Evolutionary conservation across 306 rosid species (phyloP).

Genomic region (Vigna nakashimae): DNA sequence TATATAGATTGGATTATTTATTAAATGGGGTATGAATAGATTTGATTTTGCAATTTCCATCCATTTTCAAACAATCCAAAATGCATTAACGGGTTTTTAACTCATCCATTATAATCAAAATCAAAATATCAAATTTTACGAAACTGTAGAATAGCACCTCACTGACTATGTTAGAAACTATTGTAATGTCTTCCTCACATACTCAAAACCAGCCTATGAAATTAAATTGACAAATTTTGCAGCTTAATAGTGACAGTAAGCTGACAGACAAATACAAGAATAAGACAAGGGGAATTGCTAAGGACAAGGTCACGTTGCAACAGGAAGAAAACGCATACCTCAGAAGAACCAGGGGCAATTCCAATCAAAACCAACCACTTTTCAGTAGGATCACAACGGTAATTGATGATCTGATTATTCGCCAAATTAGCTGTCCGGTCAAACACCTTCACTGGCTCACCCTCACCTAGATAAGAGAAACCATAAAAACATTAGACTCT

Average conservation of each 20-base stretch:
- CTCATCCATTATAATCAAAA: not conserved
- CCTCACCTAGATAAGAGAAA: slow-evolving; percentile 57
- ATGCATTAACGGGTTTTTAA: not conserved
- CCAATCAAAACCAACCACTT: slow-evolving; percentile 87
- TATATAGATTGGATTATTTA: not conserved
- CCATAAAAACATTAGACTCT: slow-evolving; percentile 24
- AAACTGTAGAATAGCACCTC: not conserved
- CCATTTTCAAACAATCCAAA: not conserved
- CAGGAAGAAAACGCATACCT: slow-evolving; percentile 56
- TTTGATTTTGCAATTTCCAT: not conserved
- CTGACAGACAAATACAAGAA: slow-evolving; percentile 26
- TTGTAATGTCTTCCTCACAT: slow-evolving; percentile 5
- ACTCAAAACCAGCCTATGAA: slow-evolving; percentile 6
- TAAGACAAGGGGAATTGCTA: slow-evolving; percentile 19
- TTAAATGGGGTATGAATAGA: not conserved
- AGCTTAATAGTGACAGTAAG: not conserved
- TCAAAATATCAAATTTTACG: not conserved
- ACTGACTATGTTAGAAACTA: slow-evolving; percentile 3
- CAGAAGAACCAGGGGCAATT: slow-evolving; percentile 82
- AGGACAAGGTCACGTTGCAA: slow-evolving; percentile 19
- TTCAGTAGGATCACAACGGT: slow-evolving; percentile 76
- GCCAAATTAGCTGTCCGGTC: slow-evolving; percentile 76
- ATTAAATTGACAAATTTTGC: not conserved
- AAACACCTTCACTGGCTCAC: slow-evolving; percentile 78
- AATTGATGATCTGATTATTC: slow-evolving; percentile 83